These are phyloP conservation scores for Helianthus annuus DNA, from an alignment of 129 eudicot genomes.

Conservation along the genomic window DNA sequence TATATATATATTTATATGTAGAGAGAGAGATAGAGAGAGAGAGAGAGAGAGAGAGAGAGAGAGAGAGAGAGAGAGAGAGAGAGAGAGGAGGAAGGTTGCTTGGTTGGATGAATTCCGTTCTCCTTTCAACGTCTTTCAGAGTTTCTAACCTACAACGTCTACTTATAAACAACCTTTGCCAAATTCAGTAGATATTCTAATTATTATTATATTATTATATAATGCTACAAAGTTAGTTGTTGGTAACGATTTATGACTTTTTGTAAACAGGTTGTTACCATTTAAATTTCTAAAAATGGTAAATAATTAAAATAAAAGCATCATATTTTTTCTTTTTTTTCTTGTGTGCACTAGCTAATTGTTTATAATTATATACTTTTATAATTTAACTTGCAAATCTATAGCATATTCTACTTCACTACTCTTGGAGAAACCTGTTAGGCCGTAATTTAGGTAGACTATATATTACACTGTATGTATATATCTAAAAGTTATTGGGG, in stretches of 20 bases:
- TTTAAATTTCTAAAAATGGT: background rate
- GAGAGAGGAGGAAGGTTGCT: slow-evolving; percentile 47
- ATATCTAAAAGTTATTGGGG: background rate
- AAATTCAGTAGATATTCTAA: background rate
- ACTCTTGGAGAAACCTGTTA: background rate
- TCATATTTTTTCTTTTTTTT: background rate
- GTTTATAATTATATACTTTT: background rate
- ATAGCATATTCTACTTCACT: background rate
- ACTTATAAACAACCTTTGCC: slow-evolving; percentile 67
- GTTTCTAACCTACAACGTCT: slow-evolving; percentile 92
- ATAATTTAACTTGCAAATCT: background rate
- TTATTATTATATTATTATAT: background rate
- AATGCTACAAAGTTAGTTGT: background rate
- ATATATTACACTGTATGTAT: background rate
- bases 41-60: slow-evolving; percentile 21
- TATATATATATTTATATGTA: background rate
- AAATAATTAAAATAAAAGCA: background rate
- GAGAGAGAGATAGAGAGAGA: background rate
- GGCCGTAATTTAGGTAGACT: background rate
- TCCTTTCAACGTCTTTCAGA: slow-evolving; percentile 74
- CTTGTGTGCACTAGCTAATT: background rate
- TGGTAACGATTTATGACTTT: slow-evolving; percentile 23
- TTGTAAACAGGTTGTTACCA: background rate
- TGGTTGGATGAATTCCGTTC: slow-evolving; percentile 83
- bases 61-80: slow-evolving; percentile 30